Evolutionary conservation across 75 land plant species (phyloP), one percentile per base, ranked within the genome.

Genomic region (Sequoiadendron giganteum): DNA sequence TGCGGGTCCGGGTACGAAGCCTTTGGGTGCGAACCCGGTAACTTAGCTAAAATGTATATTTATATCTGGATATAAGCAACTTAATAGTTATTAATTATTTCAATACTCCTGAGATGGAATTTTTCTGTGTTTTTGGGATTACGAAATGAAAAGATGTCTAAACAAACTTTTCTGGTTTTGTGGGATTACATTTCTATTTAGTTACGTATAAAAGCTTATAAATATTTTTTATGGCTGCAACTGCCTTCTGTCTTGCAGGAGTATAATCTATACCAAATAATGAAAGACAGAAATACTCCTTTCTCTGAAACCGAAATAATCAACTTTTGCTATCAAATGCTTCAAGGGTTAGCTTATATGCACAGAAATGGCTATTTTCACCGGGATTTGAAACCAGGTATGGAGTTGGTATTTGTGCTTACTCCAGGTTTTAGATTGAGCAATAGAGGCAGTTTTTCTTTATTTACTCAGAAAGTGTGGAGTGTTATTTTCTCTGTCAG

Each of bases 321-420:
- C 72, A 91, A 84, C 55, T 93, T 93, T 85, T 90, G 92, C 91
- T 92, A 90, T 80, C 99, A 97, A 88, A 86, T 97, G 32, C 86
- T 97, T 68, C 92, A 95, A 88, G 99, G 96, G 45, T 90, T 96
- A 38, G 91, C 93, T 25, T 90, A 97, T 85, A 95, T 97, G 95
- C 99, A 97, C 78, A 86, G 40, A 28, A 89, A 92, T 86, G 98
- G 98, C 13, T 96, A 93, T 87, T 93, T 96, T 88, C 99, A 97
- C 87, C 92, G 99, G 73, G 99, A 97, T 90, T 65, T 97, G 14
- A 97, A 97, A 88, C 99, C 99, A 89, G 99, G 96, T 95, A 92
- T 28, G 48, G 7, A 78, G 18, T 80, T 86, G 13, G 49, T 45
- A 8, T 30, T 86, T 42, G 87, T 52, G 61, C 28, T 85, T 85